These are phyloP conservation scores for Pisolithus microcarpus DNA, from an alignment of 768 basidiomycete species.

Conservation along the genomic window DNA sequence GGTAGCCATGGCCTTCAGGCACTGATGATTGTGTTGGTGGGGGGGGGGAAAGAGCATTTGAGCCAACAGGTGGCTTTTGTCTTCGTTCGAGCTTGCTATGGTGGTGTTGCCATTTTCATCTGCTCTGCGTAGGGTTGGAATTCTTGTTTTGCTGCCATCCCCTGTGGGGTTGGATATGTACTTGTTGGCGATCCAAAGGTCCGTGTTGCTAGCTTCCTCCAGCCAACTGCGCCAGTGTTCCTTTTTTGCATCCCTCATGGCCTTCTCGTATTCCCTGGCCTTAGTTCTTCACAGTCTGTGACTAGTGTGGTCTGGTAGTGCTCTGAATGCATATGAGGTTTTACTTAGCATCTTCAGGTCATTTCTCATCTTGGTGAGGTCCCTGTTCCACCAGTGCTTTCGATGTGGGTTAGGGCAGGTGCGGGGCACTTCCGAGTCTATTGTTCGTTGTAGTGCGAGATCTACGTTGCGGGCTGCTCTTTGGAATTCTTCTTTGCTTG, in stretches of 20 bases:
- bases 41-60: constrained; percentile 21
- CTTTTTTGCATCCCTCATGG: constrained; percentile 13
- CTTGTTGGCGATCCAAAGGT: constrained; percentile 20
- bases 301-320: constrained; percentile 14
- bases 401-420: constrained; percentile 12
- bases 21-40: not conserved
- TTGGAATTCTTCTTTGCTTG: constrained; percentile 8
- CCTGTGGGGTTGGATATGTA: constrained; percentile 11
- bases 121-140: not conserved
- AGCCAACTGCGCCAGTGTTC: constrained; percentile 20
- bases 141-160: not conserved
- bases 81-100: constrained; percentile 8
- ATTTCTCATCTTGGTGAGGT: constrained; percentile 17
- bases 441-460: constrained; percentile 6
- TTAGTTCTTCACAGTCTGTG: constrained; percentile 12
- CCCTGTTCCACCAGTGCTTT: constrained; percentile 30
- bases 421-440: constrained; percentile 14
- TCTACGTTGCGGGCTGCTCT: too few species aligned
- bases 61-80: constrained; percentile 15
- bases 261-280: constrained; percentile 11
- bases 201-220: constrained; percentile 5
- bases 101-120: not conserved
- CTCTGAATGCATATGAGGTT: constrained; percentile 1
- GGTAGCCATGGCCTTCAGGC: constrained; percentile 2
- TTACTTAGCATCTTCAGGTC: constrained; percentile 10